These are phyloP conservation scores for Borovskyia barvae DNA, from an alignment of 208 protist genomes.

Conservation along the genomic window DNA sequence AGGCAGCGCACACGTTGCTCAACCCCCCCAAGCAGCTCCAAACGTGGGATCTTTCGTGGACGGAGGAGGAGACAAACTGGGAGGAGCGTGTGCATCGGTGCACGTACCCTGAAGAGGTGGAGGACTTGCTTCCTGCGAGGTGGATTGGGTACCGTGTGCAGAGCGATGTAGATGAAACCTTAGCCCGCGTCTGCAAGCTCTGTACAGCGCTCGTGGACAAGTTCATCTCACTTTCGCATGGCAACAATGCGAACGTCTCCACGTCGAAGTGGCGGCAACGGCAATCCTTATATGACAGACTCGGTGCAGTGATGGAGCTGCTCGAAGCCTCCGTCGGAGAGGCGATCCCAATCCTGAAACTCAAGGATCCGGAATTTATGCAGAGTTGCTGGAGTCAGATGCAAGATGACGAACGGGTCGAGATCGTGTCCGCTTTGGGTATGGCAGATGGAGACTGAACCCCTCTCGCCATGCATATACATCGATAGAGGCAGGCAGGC, in stretches of 20 bases:
- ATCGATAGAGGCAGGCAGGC: too few species aligned
- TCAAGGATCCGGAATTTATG: conserved; percentile 79
- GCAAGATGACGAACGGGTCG: conserved; percentile 81
- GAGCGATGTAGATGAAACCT: conserved; percentile 81
- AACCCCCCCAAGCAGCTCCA: conserved; percentile 49
- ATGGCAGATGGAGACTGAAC: too few species aligned
- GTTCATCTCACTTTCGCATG: conserved; percentile 73
- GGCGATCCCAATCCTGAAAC: conserved; percentile 77
- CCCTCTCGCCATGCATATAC: too few species aligned
- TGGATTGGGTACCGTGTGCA: conserved; percentile 87
- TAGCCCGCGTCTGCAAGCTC: conserved; percentile 86
- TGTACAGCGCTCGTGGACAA: conserved; percentile 87
- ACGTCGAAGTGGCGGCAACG: conserved; percentile 87
- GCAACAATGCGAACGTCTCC: conserved; percentile 74
- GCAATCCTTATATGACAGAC: conserved; percentile 71
- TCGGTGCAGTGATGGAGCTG: conserved; percentile 87
- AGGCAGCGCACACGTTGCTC: conserved; percentile 60
- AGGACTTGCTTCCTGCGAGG: conserved; percentile 79
- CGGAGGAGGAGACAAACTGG: conserved; percentile 75
- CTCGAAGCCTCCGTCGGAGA: conserved; percentile 86
- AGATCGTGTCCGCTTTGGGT: conserved; percentile 74
- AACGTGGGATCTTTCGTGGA: conserved; percentile 84
- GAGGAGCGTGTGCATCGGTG: conserved; percentile 71
- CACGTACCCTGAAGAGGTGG: conserved; percentile 81
- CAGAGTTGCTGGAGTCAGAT: conserved; percentile 79